Evolutionary conservation across 306 rosid genomes (phyloP).

Genomic region (Nissolia schottii): DNA sequence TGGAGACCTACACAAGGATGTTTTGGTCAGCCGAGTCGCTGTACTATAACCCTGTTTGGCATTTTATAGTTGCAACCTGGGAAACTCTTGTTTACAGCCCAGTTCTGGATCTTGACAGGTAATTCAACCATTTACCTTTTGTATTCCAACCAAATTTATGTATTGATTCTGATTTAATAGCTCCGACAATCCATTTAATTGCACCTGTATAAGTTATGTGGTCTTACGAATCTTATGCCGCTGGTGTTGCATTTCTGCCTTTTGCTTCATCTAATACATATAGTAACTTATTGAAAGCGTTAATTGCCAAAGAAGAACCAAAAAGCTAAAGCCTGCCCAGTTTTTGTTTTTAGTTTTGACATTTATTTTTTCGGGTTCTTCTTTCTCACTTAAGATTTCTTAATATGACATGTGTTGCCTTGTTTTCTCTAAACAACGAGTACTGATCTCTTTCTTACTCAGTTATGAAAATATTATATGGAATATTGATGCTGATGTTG

Average conservation of each 20-base stretch:
- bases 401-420: neutral
- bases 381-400: neutral
- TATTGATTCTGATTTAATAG: neutral
- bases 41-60: conserved; percentile 90
- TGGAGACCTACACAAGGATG: conserved; percentile 97
- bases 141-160: neutral
- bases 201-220: neutral
- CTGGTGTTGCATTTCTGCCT: neutral
- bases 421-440: neutral
- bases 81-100: conserved; percentile 94
- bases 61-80: conserved; percentile 81
- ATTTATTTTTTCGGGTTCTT: neutral
- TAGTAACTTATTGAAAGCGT: neutral
- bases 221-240: neutral
- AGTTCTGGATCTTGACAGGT: conserved; percentile 95
- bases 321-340: neutral
- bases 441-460: neutral
- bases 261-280: neutral
- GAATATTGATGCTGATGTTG: neutral
- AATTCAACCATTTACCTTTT: conserved; percentile 6
- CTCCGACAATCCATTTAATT: neutral
- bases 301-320: neutral
- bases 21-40: conserved; percentile 97
- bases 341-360: neutral
- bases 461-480: neutral